Evolutionary conservation across 768 basidiomycete genomes (phyloP), one percentile per base, ranked within the genome.

Genomic region (Mycena floridula): DNA sequence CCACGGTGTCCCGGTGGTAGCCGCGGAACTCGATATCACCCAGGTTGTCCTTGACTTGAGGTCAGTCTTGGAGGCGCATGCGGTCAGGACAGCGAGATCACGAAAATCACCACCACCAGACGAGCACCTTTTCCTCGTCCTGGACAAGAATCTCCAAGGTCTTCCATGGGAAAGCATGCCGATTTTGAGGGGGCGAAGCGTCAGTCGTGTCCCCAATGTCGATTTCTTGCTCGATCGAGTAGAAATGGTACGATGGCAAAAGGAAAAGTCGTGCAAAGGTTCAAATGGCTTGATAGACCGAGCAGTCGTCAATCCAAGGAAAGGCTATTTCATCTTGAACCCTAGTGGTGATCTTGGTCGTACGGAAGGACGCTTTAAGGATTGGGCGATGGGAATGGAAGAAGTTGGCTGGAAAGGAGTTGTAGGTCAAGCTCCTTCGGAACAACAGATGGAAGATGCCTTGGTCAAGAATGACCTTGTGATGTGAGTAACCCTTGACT

Each of bases 131-230:
- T 95, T 97, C 67, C 69, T 98, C 48, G 77, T 95, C 16, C 72
- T 98, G 40, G 96, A 97, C 63, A 89, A 89, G 64, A 82, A 88
- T 47, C 67, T 94, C 9, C 89, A 93, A 56, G 79, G 81, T 0
- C 72, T 98, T 44, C 94, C 96, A 2, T 98, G 95, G 95, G 96
- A 98, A 64, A 94, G 87, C 21, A 79, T 97, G 12, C 93, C 95
- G 0, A 76, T 84, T 32, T 66, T 98, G 9, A 75, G 89, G 32
- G 89, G 86, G 7, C 73, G 83, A 40, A 89, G 92, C 43, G 77
- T 97, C 57, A 93, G 89, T 58, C 84, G 96, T n/a, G 82, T 97
- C 50, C 96, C 96, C 2, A 89, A 85, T 26, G 59, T 93, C 28
- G 78, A 89, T 45, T 97, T 97, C 70, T 67, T 99, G 16, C 62